A percentile compares a stretch with the other conserved stretches of the same genome.
These are phyloP conservation scores for Nothophaeocryptopus gaeumannii DNA, from an alignment of 2,329 filamentous ascomycete species.

Conservation along the genomic window DNA sequence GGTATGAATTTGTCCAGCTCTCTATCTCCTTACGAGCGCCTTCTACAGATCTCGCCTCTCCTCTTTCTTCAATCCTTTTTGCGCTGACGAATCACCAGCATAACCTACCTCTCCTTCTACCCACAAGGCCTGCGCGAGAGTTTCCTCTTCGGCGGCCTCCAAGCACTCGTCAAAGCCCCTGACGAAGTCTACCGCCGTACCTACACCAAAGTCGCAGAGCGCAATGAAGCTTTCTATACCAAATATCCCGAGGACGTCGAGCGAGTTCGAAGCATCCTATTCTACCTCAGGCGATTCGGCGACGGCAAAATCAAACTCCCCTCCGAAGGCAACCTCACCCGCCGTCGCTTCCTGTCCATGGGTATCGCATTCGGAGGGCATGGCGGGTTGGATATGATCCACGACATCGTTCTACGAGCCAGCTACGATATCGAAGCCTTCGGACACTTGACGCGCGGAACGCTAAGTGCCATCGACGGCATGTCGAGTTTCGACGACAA, in stretches of 20 bases:
- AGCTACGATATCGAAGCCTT: slow-evolving; percentile 72
- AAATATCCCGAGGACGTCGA: slow-evolving; percentile 81
- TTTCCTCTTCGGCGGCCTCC: slow-evolving; percentile 81
- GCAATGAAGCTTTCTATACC: slow-evolving; percentile 75
- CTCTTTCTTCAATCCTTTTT: neutral
- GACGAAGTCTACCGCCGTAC: slow-evolving; percentile 73
- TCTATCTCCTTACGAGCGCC: neutral
- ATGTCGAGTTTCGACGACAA: slow-evolving; percentile 69
- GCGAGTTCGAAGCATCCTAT: slow-evolving; percentile 64
- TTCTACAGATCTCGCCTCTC: neutral
- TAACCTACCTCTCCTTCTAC: slow-evolving; percentile 79
- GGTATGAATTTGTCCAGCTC: neutral
- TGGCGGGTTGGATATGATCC: slow-evolving; percentile 72
- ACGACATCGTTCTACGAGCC: slow-evolving; percentile 68
- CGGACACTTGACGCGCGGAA: slow-evolving; percentile 70
- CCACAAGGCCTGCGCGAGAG: slow-evolving; percentile 70
- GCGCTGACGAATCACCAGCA: slow-evolving; percentile 29
- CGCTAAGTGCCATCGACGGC: slow-evolving; percentile 66
- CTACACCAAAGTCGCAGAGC: slow-evolving; percentile 64
- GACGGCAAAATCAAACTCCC: slow-evolving; percentile 64
- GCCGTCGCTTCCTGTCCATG: slow-evolving; percentile 71
- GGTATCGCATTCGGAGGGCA: slow-evolving; percentile 77
- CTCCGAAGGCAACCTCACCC: slow-evolving; percentile 68
- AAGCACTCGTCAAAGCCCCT: slow-evolving; percentile 67
- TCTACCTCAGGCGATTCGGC: slow-evolving; percentile 57